Evolutionary conservation across 495 filamentous ascomycete species (phyloP).

Genomic region (Chaetomium tenue): DNA sequence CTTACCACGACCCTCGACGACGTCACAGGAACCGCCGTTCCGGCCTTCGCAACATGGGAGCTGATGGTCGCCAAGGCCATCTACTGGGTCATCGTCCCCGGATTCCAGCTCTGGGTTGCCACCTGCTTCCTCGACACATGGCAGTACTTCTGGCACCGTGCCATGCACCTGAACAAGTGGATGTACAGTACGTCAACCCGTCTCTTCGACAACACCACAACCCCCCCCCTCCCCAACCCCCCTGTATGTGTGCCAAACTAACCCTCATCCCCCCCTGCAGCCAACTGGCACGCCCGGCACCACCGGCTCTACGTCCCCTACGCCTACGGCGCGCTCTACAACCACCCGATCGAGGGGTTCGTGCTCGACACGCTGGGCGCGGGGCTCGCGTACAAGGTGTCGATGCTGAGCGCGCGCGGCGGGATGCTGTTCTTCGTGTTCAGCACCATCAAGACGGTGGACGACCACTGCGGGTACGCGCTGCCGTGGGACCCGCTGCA

Average conservation of each 20-base stretch:
- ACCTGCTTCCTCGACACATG: slow-evolving; percentile 82
- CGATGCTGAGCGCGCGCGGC: slow-evolving; percentile 74
- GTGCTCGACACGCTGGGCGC: slow-evolving; percentile 87
- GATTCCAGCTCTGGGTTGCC: slow-evolving; percentile 68
- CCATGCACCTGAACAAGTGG: slow-evolving; percentile 94
- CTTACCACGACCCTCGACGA: slow-evolving; percentile 48
- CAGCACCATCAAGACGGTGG: slow-evolving; percentile 90
- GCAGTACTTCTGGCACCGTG: slow-evolving; percentile 94
- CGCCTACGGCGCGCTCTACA: slow-evolving; percentile 95
- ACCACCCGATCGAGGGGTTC: slow-evolving; percentile 90
- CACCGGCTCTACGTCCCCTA: slow-evolving; percentile 96
- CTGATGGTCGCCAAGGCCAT: slow-evolving; percentile 66
- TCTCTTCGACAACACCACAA: not conserved
- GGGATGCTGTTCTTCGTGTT: slow-evolving; percentile 80
- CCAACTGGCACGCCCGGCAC: slow-evolving; percentile 87
- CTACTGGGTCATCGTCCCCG: slow-evolving; percentile 76
- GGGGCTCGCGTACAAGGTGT: slow-evolving; percentile 71
- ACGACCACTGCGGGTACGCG: slow-evolving; percentile 95
- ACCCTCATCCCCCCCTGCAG: slow-evolving; percentile 40
- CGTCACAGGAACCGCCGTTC: slow-evolving; percentile 43
- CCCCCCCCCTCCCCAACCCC: too few relatives aligned
- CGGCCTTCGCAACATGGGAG: slow-evolving; percentile 73
- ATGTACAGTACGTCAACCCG: slow-evolving; percentile 76
- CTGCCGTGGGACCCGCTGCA: slow-evolving; percentile 95
- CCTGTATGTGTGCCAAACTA: not conserved